Conservation (phyloP, 345 rosid genomes). For the Populus deltoides region DNA sequence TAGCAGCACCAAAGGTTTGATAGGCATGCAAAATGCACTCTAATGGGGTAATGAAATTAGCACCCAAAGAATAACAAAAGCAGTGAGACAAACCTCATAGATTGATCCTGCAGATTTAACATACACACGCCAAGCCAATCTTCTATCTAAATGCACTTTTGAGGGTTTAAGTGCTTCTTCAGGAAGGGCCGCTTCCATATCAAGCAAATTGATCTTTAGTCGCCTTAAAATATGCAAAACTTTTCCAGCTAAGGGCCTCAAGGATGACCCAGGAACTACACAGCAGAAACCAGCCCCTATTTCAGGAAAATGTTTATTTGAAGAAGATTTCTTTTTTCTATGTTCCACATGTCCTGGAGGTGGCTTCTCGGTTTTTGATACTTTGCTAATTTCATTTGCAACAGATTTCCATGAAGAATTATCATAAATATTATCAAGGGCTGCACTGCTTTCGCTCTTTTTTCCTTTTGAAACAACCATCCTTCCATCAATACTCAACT, state of each 20-base stretch:
- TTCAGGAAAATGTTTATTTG: constrained; percentile 21
- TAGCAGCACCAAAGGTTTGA: neutral
- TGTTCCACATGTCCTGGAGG: constrained; percentile 38
- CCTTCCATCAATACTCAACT: constrained; percentile 24
- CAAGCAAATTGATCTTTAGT: constrained; percentile 80
- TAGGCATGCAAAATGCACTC: neutral
- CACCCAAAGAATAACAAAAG: neutral
- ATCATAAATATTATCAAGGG: constrained; percentile 28
- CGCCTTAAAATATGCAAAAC: constrained; percentile 43
- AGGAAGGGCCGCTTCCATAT: constrained; percentile 86
- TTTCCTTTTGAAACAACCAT: constrained; percentile 28
- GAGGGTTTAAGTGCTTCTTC: constrained; percentile 74
- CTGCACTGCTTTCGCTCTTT: constrained; percentile 29
- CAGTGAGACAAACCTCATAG: constrained; percentile 60
- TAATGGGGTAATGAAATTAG: neutral
- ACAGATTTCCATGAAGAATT: constrained; percentile 21
- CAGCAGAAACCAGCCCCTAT: constrained; percentile 38
- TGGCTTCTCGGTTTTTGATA: constrained; percentile 24
- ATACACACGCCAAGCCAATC: constrained; percentile 80
- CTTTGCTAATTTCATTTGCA: constrained; percentile 33
- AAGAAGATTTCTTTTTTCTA: constrained; percentile 38
- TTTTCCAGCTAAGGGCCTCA: constrained; percentile 67
- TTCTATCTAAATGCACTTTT: constrained; percentile 49
- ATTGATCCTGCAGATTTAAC: constrained; percentile 79
- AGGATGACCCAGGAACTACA: constrained; percentile 74